Conservation (phyloP, 1,284 basidiomycete genomes). For the Testicularia cyperi region DNA sequence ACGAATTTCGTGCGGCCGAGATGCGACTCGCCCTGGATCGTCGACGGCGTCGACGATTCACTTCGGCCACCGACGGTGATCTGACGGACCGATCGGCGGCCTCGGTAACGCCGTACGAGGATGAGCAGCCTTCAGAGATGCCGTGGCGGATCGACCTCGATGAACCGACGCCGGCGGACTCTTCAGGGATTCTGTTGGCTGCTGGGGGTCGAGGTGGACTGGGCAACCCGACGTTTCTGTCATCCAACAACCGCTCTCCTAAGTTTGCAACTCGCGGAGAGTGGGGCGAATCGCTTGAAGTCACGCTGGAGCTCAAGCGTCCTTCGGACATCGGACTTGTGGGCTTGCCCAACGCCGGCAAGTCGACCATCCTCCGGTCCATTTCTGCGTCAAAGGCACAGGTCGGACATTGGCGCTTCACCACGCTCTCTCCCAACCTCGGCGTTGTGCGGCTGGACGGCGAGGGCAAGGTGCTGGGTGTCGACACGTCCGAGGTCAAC, state of each 20-base stretch:
- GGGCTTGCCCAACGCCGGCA: constrained; percentile 86
- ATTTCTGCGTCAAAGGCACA: constrained; percentile 80
- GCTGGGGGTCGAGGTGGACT: constrained; percentile 80
- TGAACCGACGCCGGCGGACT: constrained; percentile 43
- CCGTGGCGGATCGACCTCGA: constrained; percentile 48
- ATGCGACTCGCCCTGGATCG: constrained; percentile 46
- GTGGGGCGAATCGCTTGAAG: constrained; percentile 76
- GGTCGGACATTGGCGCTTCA: constrained; percentile 89
- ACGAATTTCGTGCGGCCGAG: constrained; percentile 48
- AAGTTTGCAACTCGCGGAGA: constrained; percentile 67
- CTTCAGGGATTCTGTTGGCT: constrained; percentile 47
- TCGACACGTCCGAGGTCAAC: constrained; percentile 18
- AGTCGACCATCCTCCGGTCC: constrained; percentile 78
- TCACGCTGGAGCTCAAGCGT: constrained; percentile 90
- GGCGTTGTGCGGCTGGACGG: constrained; percentile 81
- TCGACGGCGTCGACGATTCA: constrained; percentile 19
- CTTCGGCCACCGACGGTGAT: constrained; percentile 1
- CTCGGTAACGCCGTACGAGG: constrained; percentile 25
- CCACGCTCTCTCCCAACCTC: constrained; percentile 92
- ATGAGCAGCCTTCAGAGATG: constrained; percentile 4
- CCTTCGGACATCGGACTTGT: constrained; percentile 92
- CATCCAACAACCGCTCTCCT: constrained; percentile 62
- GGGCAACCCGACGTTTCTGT: constrained; percentile 85
- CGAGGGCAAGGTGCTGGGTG: constrained; percentile 62
- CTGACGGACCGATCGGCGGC: constrained; percentile 19